Evolutionary conservation across 148 eudicot genomes (phyloP), one percentile per base, ranked within the genome.

Genomic region (Cornus suecica): DNA sequence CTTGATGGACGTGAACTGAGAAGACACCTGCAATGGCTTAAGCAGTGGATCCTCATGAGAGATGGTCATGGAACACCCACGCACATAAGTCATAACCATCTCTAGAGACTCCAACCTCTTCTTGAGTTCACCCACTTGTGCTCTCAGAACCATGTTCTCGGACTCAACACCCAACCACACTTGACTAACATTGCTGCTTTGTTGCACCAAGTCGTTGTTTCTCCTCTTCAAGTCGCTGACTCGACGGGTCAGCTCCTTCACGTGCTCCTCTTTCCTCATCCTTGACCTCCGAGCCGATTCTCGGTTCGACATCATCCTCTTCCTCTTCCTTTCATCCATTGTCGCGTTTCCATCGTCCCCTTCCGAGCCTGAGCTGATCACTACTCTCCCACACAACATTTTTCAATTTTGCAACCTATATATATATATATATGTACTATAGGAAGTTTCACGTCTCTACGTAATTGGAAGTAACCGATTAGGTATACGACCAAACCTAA

Each of bases 201-300:
- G 84, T 42, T 63, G 52, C 30, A 7, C 51, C 1, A 81, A 76
- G 28, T 83, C 83, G 3, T 58, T 83, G 34, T 78, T 87, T 37
- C 78, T 81, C 0, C 51, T 65, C 67, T 16, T 71, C 51, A 84
- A 72, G 5, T 32, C 28, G 1, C 81, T 66, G 4, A 79, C 65
- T 16, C 88, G 73, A 18, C 74, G 79, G 9, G 84, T 73, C 54
- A 90, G 68, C 10, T 83, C 84, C 29, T 90, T 86, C 4, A 88
- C 71, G 70, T 85, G 90, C 3, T 82, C 77, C 65, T 90, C 88
- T 80, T 79, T 88, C 74, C 80, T 84, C 76, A 83, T 79, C 80
- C 94, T 78, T 31, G 94, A 90, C n/a, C 91, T 65, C 34, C 86
- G 60, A 0, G 94, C 91, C 1, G 94, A 90, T 62, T 90, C 91